These are phyloP conservation scores for Balamuthia mandrillaris DNA, from an alignment of 208 protist genomes.

Conservation along the genomic window DNA sequence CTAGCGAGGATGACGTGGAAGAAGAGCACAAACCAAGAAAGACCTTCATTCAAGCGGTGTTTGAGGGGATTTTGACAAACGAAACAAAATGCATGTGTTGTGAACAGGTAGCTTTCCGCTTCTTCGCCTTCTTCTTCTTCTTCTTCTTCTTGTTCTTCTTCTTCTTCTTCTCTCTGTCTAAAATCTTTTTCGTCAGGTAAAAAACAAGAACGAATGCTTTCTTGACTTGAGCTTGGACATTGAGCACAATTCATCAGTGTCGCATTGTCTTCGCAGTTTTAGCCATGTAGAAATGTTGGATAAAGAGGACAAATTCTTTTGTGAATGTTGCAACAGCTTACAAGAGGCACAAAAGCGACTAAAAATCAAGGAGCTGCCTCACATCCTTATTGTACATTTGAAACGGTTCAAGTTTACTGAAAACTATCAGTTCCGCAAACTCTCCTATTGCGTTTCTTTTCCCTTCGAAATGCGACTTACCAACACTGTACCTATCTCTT, in stretches of 20 bases:
- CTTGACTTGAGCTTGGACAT: constrained; percentile 75
- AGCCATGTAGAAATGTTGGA: constrained; percentile 53
- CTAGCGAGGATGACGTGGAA: too few species aligned
- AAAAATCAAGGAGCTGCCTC: constrained; percentile 65
- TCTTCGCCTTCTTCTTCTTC: not conserved
- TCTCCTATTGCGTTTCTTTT: constrained; percentile 67
- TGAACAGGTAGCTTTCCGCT: constrained; percentile 49
- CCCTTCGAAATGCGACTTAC: constrained; percentile 68
- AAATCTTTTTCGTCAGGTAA: constrained; percentile 32
- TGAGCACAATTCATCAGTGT: constrained; percentile 64
- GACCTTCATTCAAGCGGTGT: constrained; percentile 65
- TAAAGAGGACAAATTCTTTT: constrained; percentile 72
- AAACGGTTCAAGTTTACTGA: constrained; percentile 76
- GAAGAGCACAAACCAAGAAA: too few species aligned
- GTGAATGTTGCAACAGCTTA: constrained; percentile 66
- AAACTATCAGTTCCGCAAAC: constrained; percentile 59
- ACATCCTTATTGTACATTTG: constrained; percentile 68
- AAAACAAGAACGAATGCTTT: constrained; percentile 68
- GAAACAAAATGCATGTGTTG: constrained; percentile 72
- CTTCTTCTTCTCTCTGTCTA: not conserved
- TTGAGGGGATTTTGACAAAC: constrained; percentile 67
- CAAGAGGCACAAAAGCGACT: constrained; percentile 73
- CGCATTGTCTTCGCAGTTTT: constrained; percentile 67
- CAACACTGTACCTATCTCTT: too few species aligned
- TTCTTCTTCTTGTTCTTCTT: not conserved